These are phyloP conservation scores for Penicillium salamii DNA, from an alignment of 495 filamentous ascomycete genomes.

Conservation along the genomic window DNA sequence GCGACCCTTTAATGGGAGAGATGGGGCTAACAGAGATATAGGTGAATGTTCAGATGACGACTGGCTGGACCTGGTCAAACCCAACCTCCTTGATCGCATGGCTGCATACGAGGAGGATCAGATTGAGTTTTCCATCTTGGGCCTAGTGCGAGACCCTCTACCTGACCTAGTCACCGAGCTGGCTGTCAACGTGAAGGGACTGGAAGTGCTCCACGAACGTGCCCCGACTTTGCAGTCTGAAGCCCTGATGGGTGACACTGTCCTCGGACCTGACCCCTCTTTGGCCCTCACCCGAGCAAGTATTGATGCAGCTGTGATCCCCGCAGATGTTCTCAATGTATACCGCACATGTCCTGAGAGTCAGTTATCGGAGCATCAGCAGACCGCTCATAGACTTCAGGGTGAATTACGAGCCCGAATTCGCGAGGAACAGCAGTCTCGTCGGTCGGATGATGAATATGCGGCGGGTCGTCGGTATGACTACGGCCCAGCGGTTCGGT, in stretches of 20 bases:
- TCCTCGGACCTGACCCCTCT: constrained; percentile 32
- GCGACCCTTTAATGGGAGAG: not conserved
- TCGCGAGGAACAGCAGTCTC: constrained; percentile 40
- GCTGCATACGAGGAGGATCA: constrained; percentile 50
- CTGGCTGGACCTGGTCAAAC: constrained; percentile 49
- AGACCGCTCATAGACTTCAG: constrained; percentile 34
- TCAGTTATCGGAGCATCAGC: constrained; percentile 26
- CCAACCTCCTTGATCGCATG: constrained; percentile 50
- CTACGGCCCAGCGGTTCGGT: constrained; percentile 45
- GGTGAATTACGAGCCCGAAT: constrained; percentile 35
- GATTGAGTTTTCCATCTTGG: constrained; percentile 57
- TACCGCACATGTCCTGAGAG: constrained; percentile 19
- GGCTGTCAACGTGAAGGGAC: constrained; percentile 43
- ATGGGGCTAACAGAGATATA: constrained; percentile 7
- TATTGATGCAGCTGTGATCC: constrained; percentile 30
- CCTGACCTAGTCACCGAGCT: constrained; percentile 37
- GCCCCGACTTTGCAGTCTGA: constrained; percentile 16
- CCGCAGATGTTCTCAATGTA: constrained; percentile 9
- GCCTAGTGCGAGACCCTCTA: constrained; percentile 53
- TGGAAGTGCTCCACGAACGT: constrained; percentile 34
- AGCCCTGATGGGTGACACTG: constrained; percentile 11
- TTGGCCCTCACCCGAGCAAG: constrained; percentile 31
- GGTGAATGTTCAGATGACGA: constrained; percentile 39
- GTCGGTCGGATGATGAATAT: constrained; percentile 42
- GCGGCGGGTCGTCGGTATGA: constrained; percentile 46